Base-by-base conservation (phyloP, 805 yeast species). In the Helenozyma rhizophorensis region DNA sequence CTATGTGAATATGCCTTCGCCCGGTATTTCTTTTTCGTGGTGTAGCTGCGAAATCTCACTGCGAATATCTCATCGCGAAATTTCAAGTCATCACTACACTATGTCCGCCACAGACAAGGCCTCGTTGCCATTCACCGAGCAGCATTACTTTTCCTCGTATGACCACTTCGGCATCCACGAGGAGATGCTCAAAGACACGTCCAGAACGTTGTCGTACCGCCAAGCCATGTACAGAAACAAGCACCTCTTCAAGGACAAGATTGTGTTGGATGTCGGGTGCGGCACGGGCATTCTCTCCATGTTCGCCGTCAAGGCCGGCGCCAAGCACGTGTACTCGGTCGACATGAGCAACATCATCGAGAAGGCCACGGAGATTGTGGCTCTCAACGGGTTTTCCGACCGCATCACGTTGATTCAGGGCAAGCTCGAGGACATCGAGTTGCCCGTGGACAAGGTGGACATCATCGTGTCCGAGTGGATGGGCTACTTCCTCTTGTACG, bases 291-390 rank as follows among this genome's bases (percentile, higher is more conserved):
- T 93, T 47, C 67, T 93, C 42, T 89, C 97, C 16, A 86, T 93
- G 96, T 93, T 93, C 70, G 97, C 97, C 12, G 96, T 90, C 31
- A 82, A 81, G 55, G 95, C 97, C n/a, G 99, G 98, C 45, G 98
- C 98, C 43, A 87, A 88, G 60, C 97, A 88, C 56, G 98, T 93
- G 33, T 83, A 88, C 60, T 95, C 95, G 30, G 97, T 93, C 34
- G 99, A 93, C 63, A 88, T 89, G 89, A 87, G 96, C 15, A 84
- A 84, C 57, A 93, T 93, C 58, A 93, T 94, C 49, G 94, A 81
- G 43, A 88, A 87, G 88, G 99, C 98, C n/a, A 77, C 76, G 53
- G 78, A 89, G 57, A 86, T 93, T 42, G 83, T 86, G 25, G 77
- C 76, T 19, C 65, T 84, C 43, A 93, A 93, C 55, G 97, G 96